Percentiles rank a stretch among this genome's conserved stretches.
Conservation (phyloP, 2,329 filamentous ascomycete species). For the Cyphellophora europaea region DNA sequence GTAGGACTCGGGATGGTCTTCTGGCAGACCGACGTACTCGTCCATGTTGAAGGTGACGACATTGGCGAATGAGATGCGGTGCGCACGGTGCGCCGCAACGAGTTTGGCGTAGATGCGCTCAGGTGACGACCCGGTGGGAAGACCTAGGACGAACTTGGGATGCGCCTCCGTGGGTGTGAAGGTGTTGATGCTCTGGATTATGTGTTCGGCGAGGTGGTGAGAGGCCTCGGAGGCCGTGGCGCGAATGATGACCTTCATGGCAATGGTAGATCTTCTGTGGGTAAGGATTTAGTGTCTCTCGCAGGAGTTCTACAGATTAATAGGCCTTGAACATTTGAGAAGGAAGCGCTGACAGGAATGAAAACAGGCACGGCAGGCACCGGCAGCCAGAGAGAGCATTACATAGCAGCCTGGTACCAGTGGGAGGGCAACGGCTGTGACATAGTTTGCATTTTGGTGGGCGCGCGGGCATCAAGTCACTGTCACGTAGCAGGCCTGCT, state of each 20-base stretch:
- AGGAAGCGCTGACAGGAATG: not conserved
- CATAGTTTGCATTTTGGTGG: too few species aligned
- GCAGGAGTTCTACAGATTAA: too few species aligned
- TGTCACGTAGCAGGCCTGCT: too few species aligned
- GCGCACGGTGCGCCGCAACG: slow-evolving; percentile 41
- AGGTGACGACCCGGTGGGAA: slow-evolving; percentile 76
- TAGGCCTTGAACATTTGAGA: not conserved
- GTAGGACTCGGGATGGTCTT: slow-evolving; percentile 77
- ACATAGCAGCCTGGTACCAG: not conserved
- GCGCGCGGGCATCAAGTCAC: too few species aligned
- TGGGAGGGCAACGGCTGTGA: too few species aligned
- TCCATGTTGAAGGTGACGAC: slow-evolving; percentile 93
- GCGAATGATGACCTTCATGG: slow-evolving; percentile 75
- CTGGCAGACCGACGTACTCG: slow-evolving; percentile 76
- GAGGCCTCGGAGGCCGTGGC: slow-evolving; percentile 61
- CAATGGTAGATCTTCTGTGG: not conserved
- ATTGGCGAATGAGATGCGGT: slow-evolving; percentile 71
- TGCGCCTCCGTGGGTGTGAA: slow-evolving; percentile 63
- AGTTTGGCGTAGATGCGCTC: slow-evolving; percentile 68
- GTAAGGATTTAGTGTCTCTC: too few species aligned
- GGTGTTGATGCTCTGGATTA: slow-evolving; percentile 68
- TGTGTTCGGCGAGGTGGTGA: slow-evolving; percentile 70
- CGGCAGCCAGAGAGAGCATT: not conserved
- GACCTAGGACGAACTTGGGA: slow-evolving; percentile 68
- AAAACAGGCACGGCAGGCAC: not conserved